Conservation (phyloP, 1,139 yeast genomes). For the Candida sanyaensis region DNA sequence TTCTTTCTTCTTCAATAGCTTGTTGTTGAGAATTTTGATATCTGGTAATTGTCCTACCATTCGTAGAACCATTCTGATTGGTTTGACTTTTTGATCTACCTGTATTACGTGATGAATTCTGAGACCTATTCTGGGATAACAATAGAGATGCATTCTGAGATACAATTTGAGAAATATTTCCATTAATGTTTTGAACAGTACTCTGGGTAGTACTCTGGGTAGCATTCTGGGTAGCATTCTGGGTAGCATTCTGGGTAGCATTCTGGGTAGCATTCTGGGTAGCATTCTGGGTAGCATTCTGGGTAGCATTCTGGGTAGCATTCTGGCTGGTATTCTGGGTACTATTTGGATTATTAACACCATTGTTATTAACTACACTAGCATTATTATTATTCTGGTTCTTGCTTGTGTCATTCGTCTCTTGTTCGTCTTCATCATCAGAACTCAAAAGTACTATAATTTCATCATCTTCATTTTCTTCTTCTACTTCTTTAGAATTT, state of each 20-base stretch:
- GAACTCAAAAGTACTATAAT: slow-evolving; percentile 25
- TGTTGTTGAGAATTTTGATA: neutral
- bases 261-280: neutral
- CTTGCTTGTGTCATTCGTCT: neutral
- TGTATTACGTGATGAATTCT: too few relatives aligned
- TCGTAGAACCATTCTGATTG: too few relatives aligned
- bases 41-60: neutral
- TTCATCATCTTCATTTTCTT: slow-evolving; percentile 19
- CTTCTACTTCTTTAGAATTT: neutral
- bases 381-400: neutral
- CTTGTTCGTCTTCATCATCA: slow-evolving; percentile 22
- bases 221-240: neutral
- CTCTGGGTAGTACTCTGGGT: neutral
- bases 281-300: neutral
- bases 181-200: neutral
- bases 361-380: neutral
- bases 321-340: neutral
- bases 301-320: neutral
- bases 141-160: neutral
- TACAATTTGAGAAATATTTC: neutral
- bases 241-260: neutral
- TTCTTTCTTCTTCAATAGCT: neutral
- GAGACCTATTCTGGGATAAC: neutral
- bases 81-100: too few relatives aligned
- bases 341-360: neutral